A percentile compares a stretch with the other conserved stretches of the same genome.
Evolutionary conservation across 2,329 filamentous ascomycete genomes (phyloP).

Genomic region (Macrophomina pseudophaseolina): DNA sequence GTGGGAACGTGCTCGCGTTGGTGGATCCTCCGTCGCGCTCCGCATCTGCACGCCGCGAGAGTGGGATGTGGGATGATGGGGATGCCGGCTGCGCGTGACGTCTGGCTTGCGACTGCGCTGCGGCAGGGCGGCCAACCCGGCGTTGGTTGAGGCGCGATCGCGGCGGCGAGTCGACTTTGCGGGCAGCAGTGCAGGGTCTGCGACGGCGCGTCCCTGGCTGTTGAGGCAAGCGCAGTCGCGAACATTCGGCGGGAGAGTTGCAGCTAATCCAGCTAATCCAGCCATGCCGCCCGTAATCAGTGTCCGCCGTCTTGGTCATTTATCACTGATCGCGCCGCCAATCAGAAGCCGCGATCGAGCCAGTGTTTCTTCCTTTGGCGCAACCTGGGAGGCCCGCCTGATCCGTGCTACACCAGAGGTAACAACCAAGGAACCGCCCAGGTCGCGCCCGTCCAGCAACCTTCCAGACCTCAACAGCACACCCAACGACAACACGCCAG

Average conservation of each 20-base stretch:
- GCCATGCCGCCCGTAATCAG: slow-evolving; percentile 16
- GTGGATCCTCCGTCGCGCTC: slow-evolving; percentile 24
- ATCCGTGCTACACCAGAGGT: slow-evolving; percentile 22
- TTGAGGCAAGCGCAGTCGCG: slow-evolving; percentile 1
- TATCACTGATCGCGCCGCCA: slow-evolving; percentile 11
- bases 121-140: not conserved
- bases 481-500: not conserved
- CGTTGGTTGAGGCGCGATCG: not conserved
- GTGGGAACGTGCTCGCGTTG: slow-evolving; percentile 18
- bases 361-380: slow-evolving; percentile 20
- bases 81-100: slow-evolving; percentile 10
- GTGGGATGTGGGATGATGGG: slow-evolving; percentile 21
- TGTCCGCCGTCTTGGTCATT: slow-evolving; percentile 18
- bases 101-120: slow-evolving; percentile 3
- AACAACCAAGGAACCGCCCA: slow-evolving; percentile 20
- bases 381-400: slow-evolving; percentile 22
- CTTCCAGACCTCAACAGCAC: slow-evolving; percentile 14
- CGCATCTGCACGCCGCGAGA: slow-evolving; percentile 14
- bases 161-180: not conserved
- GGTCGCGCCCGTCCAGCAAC: slow-evolving; percentile 4
- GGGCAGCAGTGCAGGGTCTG: slow-evolving; percentile 18
- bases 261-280: slow-evolving; percentile 22
- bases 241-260: slow-evolving; percentile 5
- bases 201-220: slow-evolving; percentile 21
- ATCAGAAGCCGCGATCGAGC: slow-evolving; percentile 13